A percentile compares a stretch with the other conserved stretches of the same genome.
phyloP scores from a whole-genome alignment of 352 stramenopile genomes.

The Globisporangium cystogenes region DNA sequence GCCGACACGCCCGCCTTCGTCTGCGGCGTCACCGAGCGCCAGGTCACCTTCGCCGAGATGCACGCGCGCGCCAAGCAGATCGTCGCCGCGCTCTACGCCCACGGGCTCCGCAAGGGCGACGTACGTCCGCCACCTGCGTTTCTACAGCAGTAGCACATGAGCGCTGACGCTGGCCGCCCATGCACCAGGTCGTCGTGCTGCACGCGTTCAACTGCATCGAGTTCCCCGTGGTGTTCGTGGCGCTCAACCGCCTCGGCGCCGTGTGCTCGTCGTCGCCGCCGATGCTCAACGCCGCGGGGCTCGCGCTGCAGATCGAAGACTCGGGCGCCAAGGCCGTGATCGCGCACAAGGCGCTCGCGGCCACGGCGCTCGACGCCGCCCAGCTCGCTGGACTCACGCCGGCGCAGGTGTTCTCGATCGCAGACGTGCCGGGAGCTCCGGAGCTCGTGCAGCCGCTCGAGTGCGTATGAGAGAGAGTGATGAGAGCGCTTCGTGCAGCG shows the following conservation, averaged over 20 bases:
- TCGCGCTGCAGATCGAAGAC: conserved; percentile 26
- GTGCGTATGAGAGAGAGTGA: conserved; percentile 18
- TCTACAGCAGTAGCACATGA: no score
- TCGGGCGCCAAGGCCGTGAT: conserved; percentile 29
- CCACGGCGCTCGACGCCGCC: conserved; percentile 20
- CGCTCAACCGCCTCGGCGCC: conserved; percentile 30
- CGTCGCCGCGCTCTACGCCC: conserved; percentile 30
- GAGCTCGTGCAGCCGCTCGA: conserved; percentile 20
- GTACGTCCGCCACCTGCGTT: no score
- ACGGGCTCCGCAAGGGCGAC: conserved; percentile 47
- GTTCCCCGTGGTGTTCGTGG: conserved; percentile 37
- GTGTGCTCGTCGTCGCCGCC: conserved; percentile 35
- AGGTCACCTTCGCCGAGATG: conserved; percentile 41
- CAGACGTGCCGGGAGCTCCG: conserved; percentile 3
- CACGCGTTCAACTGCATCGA: conserved; percentile 56
- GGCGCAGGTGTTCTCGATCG: conserved; percentile 27
- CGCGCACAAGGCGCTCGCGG: conserved; percentile 23
- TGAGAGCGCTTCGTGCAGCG: not conserved
- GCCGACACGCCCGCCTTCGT: conserved; percentile 45
- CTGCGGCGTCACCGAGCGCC: conserved; percentile 43
- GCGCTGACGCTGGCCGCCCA: no score
- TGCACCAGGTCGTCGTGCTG: conserved; percentile 44
- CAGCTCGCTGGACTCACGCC: conserved; percentile 6
- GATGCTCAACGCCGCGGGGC: conserved; percentile 28
- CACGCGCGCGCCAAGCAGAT: conserved; percentile 28